Percentiles rank a stretch among this genome's conserved stretches.
These are phyloP conservation scores for Podila clonocystis DNA, from an alignment of 192 early-diverging fungal genomes.

Conservation along the genomic window DNA sequence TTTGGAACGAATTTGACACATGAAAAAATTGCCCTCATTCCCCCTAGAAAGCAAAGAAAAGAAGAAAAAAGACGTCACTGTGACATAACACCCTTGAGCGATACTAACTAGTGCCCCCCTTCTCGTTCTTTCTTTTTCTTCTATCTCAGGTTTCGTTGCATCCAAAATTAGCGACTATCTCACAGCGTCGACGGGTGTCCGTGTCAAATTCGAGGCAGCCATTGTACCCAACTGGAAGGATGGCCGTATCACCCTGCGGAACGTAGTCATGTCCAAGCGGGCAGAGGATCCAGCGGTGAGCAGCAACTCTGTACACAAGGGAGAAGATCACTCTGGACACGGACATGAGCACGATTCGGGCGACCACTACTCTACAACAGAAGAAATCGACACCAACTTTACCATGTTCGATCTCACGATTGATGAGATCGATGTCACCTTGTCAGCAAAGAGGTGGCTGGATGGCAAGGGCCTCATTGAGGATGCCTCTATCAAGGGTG, in stretches of 20 bases:
- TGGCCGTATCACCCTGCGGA: conserved; percentile 86
- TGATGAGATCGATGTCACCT: conserved; percentile 82
- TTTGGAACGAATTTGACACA: no score
- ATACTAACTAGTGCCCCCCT: neutral
- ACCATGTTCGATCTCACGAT: conserved; percentile 89
- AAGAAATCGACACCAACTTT: conserved; percentile 78
- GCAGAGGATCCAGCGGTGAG: conserved; percentile 4
- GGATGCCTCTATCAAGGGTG: conserved; percentile 84
- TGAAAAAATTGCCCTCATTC: no score
- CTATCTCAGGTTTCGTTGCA: conserved; percentile 75
- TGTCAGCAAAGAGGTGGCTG: conserved; percentile 90
- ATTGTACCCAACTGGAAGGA: conserved; percentile 94
- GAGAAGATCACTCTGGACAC: conserved; percentile 46
- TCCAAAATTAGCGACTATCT: conserved; percentile 82
- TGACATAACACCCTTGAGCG: neutral
- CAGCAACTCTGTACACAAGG: conserved; percentile 11
- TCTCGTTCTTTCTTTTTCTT: neutral
- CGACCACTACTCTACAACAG: conserved; percentile 15
- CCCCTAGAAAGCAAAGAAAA: neutral
- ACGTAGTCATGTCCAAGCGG: conserved; percentile 68
- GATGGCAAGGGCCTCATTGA: conserved; percentile 88
- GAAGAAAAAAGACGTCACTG: neutral
- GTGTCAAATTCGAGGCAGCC: conserved; percentile 89
- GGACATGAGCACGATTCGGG: conserved; percentile 44
- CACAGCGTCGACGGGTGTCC: conserved; percentile 80